Evolutionary conservation across 495 filamentous ascomycete genomes (phyloP), one percentile per base, ranked within the genome.

Genomic region (Podospora comata): DNA sequence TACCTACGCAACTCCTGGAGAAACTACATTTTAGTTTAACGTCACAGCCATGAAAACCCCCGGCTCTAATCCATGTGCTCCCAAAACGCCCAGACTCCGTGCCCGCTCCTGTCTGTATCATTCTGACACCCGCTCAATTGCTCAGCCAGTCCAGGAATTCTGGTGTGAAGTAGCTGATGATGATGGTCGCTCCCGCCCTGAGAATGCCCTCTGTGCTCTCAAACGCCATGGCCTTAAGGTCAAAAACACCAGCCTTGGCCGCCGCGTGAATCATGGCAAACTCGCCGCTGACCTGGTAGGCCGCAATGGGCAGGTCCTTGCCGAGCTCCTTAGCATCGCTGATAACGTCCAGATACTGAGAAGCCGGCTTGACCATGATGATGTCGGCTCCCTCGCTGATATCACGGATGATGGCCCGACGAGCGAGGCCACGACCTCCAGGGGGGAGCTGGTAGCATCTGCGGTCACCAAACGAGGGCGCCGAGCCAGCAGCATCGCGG

Each of bases 321-420:
- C 92, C 94, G 64, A 97, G 85, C 61, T 97, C 92, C 82, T 95
- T 97, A 32, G 95, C 96, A 78, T 98, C 95, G 64, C 90, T 90
- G 71, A 98, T 97, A 73, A 99, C 95, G 77, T 99, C 96, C 27
- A 98, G 83, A 75, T 97, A 98, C 74, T 92, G 92, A 67, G 89
- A 89, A 11, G 95, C 94, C 2, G 95, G 95, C 81, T 99, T 99
- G 56, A 99, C 95, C 96, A 99, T 97, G 74, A 99, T 97, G 70
- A 97, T 93, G 76, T 99, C 95, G 18, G 95, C 95, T 26, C 95
- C 95, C 78, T 99, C 95, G 67, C 83, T 84, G 60, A 98, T 93
- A 75, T 99, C 95, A 68, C 96, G 86, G 54, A 86, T 79, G 67
- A 99, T 98, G 18, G 96, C 96, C 66, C 95, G 89, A 60, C 94